phyloP scores from a whole-genome alignment of 2,329 filamentous ascomycete genomes.

The Trichophyton rubrum region DNA sequence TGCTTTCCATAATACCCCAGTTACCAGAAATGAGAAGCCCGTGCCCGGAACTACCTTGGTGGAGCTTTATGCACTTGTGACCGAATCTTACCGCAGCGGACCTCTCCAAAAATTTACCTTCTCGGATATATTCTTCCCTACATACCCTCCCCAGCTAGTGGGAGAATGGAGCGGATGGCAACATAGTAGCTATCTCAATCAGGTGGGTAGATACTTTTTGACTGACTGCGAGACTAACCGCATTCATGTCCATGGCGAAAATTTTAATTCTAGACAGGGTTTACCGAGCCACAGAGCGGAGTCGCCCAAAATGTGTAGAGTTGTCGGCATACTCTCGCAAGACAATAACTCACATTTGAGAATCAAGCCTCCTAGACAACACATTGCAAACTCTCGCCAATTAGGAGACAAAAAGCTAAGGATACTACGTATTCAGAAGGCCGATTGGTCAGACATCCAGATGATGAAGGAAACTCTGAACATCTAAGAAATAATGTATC shows the following conservation, averaged over 20 bases:
- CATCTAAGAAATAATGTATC: neutral
- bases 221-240: neutral
- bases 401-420: neutral
- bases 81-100: constrained; percentile 9
- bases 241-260: neutral
- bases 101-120: constrained; percentile 10
- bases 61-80: constrained; percentile 14
- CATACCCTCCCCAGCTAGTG: constrained; percentile 4
- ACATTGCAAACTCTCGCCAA: too few species aligned
- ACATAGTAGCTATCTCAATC: constrained; percentile 5
- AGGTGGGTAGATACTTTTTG: constrained; percentile 7
- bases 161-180: constrained; percentile 10
- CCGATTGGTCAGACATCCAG: constrained; percentile 9
- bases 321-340: constrained; percentile 6
- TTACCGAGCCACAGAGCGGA: too few species aligned
- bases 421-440: constrained; percentile 9
- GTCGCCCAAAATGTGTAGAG: constrained; percentile 4
- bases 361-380: neutral
- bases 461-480: constrained; percentile 8
- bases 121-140: constrained; percentile 11
- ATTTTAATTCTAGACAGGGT: neutral
- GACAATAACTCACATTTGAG: neutral
- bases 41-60: constrained; percentile 3
- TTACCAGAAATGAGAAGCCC: neutral
- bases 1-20: neutral